Base-by-base conservation (phyloP, 2,329 filamentous ascomycete genomes). In the Dothideomycetes sp. region DNA sequence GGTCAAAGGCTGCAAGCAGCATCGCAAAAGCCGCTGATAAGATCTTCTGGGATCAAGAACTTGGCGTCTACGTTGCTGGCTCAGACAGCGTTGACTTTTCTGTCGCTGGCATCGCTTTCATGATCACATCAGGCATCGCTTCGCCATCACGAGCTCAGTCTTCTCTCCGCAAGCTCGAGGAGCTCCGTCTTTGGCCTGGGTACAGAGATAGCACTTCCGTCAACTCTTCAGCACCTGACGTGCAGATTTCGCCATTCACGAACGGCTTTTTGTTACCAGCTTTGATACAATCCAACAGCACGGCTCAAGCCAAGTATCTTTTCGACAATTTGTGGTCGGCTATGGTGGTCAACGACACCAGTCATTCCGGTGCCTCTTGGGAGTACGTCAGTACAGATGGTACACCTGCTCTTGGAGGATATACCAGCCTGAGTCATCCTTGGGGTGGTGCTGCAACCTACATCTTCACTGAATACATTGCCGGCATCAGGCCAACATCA, bases 381-480 rank as follows among this genome's bases (percentile, higher is more conserved):
- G 66, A 70, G 45, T 69, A 70, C 31, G 52, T 68, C 1, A 54
- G 58, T 27, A 55, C 59, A 0, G 53, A 62, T 18, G 58, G 59
- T 2, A 51, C 52, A 1, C 66, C 67, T 0, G 66, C 64, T 0
- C 52, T 70, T 1, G 56, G 56, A 9, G 45, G 64, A 0, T 70
- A 60, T 48, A 71, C 67, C 1, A 64, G 60, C 29, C 49, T 67
- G 1, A 52, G 56, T 1, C 66, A 69, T 44, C 64, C 65, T 0
- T 70, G 65, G 67, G 61, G 64, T 22, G 64, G 59, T 1, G 65
- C 64, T 5, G 61, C 65, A 2, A 68, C 65, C 6, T 70, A 68
- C 32, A 48, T 69, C 2, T 40, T 70, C 11, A 67, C 54, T 2
- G 57, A 63, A 25, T 62, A 55, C 46, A 51, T 56, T 5, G 45